Evolutionary conservation across 192 early-diverging fungal species (phyloP), one percentile per base, ranked within the genome.

Genomic region (Kappamyces sp.): DNA sequence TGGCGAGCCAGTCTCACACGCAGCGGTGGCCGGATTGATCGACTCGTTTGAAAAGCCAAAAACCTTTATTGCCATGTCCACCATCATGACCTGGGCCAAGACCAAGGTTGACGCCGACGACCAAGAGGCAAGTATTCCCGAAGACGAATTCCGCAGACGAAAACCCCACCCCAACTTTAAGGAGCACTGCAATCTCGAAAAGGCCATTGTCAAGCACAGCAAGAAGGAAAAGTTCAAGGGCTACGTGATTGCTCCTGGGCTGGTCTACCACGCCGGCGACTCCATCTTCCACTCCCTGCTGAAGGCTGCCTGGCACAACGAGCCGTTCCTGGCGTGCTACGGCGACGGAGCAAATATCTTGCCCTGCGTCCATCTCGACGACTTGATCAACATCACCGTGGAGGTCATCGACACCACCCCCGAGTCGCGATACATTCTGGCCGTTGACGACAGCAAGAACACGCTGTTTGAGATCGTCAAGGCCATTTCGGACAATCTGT

Each of bases 121-220:
- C 57, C 66, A 74, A 2, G 81, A 84, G 12, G 71, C 72, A 2
- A 68, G 68, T 33, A 47, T 84, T 7, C 63, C 72, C 5, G 81
- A 84, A 54, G 78, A 84, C 54, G 81, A 84, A 60, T 84, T 74
- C 49, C 70, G 81, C 7, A 65, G 79, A 30, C 51, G 81, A 31
- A 78, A 77, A 41, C 66, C 77, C 8, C 81, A 84, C 47, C 74
- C 81, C 4, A 81, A 84, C 50, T 84, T 75, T 62, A 82, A 77
- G 53, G 53, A 39, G 37, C 76, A 81, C 54, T 49, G 81, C 5
- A 66, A 70, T 14, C 38, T 69, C 9, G 81, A 84, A 63, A 84
- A 84, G 54, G 65, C 60, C 52, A 72, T 82, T 35, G 67, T 77
- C 49, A 84, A 84, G 54, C 47, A 54, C 35, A 77, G 79, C 3